Base-by-base conservation (phyloP, 2,329 filamentous ascomycete species). In the Phymatotrichopsis omnivora region DNA sequence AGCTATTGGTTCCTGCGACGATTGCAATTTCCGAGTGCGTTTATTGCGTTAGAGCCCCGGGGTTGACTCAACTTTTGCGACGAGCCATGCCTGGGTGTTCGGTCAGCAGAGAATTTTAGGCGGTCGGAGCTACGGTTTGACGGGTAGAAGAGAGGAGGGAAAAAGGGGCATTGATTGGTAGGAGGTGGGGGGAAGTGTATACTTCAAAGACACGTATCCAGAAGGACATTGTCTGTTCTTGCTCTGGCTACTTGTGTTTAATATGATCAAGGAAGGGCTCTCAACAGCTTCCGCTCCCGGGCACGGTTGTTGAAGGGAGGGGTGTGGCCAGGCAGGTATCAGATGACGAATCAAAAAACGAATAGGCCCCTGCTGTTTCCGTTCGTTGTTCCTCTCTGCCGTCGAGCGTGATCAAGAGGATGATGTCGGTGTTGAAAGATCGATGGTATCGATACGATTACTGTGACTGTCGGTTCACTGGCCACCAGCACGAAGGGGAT, bases 31-130 rank as follows among this genome's bases (percentile, higher is more conserved):
- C 36, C 22, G 19, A 12, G 24, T 17, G 23, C 24, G 25, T 22
- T 12, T 22, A 14, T 17, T 11, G 20, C 25, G 25, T 30, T 22
- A 40, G 20, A 33, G 32, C n/a, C n/a, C n/a, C 30, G 29, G 16
- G 37, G 19, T 28, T 42, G 19, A 51, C 42, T 49, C 57, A 58
- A 61, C 59, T 55, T 56, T 51, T 47, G 54, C 39, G 16, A 58
- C 59, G 30, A 60, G 54, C 57, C 57, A 61, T 49, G 54, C 56
- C 59, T 57, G 34, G n/a, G 12, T n/a, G 14, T 14, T 29, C 14
- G 27, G 8, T 29, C 27, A 31, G 31, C 17, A 43, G 35, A 25
- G 25, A 40, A 22, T 16, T 42, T 36, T 46, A 41, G 49, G 16
- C 20, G 16, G 46, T 37, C 14, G 36, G 28, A 25, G 25, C 7